Evolutionary conservation across 768 basidiomycete genomes (phyloP), one percentile per base, ranked within the genome.

Genomic region (Dendrothele bispora): DNA sequence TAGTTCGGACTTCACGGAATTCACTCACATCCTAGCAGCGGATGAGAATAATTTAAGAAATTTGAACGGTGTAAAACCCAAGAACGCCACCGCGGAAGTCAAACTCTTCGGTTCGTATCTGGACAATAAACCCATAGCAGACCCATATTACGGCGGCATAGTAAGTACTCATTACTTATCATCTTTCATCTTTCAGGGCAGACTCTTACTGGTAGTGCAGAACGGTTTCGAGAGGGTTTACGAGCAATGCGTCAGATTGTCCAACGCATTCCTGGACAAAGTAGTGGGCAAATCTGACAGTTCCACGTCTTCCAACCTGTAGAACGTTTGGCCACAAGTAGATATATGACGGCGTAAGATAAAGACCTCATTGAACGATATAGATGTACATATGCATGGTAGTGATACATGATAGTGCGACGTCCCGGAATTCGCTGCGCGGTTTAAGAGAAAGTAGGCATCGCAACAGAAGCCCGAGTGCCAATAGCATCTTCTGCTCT

Each of bases 21-120:
- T 91, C 64, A 84, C 88, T 43, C 84, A 94, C 57, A 92, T 98
- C 56, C 74, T 98, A 11, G 90, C 92, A 7, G 82, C 92, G 34
- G 94, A 95, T 60, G 77, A 78, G 49, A 81, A 72, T 58, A 95
- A 95, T 66, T 72, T 89, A 53, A 75, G 75, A 28, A 72, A 80
- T 50, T 70, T 93, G 36, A 55, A 79, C 36, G 72, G 74, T 43
- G 73, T 82, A 36, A 74, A 66, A 43, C 79, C 73, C 26, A 37
- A 56, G 8, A 71, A 79, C 53, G 65, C 79, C 15, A 84, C 81
- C 3, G 87, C 89, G 0, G 72, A 75, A 41, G 75, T 93, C 25
- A 74, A 75, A 6, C 73, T 94, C n/a, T 94, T 87, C 83, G 90
- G 89, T 15, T 85, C 86, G 5, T 91, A 86, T 61, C 66, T 83